Evolutionary conservation across 352 stramenopile genomes (phyloP).

Genomic region (Pythium dissotocum): DNA sequence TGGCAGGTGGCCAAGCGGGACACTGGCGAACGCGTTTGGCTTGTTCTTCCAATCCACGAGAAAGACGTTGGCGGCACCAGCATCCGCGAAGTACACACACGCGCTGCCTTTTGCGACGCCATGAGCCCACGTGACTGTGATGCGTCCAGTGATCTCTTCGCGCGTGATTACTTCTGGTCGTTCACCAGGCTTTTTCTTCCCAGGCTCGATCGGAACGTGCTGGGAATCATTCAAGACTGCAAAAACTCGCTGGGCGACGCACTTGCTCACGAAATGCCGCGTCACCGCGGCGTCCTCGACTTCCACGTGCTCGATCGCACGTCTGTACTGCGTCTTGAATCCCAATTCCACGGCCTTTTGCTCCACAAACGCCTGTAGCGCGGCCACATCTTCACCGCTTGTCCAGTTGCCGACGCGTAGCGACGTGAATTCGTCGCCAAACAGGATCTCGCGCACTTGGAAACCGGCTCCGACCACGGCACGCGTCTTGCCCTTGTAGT

Average conservation of each 20-base stretch:
- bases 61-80: not conserved
- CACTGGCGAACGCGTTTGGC: too few relatives aligned
- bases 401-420: conserved; percentile 2
- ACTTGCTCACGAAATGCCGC: not conserved
- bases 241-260: not conserved
- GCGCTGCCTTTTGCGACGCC: not conserved
- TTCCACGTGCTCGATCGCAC: conserved; percentile 1
- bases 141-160: not conserved
- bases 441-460: not conserved
- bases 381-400: not conserved
- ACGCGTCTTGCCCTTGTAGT: not conserved
- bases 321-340: not conserved
- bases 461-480: not conserved
- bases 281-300: not conserved
- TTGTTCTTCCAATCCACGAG: not conserved
- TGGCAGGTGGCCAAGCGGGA: too few relatives aligned
- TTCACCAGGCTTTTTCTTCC: not conserved
- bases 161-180: not conserved
- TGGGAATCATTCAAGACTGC: not conserved
- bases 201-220: not conserved
- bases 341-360: not conserved
- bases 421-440: conserved; percentile 1
- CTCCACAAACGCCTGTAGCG: not conserved
- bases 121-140: not conserved
- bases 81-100: not conserved